phyloP scores from a whole-genome alignment of 345 rosid species.

The Cardiospermum halicacabum region DNA sequence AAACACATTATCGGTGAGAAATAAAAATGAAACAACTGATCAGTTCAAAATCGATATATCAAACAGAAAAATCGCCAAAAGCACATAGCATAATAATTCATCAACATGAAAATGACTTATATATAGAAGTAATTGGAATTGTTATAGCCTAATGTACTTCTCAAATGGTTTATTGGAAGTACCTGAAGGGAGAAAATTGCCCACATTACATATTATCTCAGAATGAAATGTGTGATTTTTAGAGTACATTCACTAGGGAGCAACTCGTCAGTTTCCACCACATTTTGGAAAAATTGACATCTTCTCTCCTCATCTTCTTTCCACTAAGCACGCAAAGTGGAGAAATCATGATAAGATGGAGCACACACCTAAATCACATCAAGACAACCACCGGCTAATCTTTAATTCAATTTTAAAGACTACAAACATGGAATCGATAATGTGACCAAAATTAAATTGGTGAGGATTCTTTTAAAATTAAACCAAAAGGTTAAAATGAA shows the following conservation, averaged over 20 bases:
- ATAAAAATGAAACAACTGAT: background rate
- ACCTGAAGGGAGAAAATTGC: constrained; percentile 99
- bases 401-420: background rate
- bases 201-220: constrained; percentile 97
- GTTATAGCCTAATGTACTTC: too few relatives aligned
- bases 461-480: too few relatives aligned
- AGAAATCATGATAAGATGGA: constrained; percentile 97
- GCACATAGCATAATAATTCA: too few relatives aligned
- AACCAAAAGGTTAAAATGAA: too few relatives aligned
- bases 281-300: constrained; percentile 51
- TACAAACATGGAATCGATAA: background rate
- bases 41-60: too few relatives aligned
- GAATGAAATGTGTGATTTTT: constrained; percentile 55
- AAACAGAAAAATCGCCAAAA: constrained; percentile 48
- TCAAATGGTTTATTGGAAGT: too few relatives aligned
- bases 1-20: background rate
- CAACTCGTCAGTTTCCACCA: constrained; percentile 61
- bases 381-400: background rate
- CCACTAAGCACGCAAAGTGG: constrained; percentile 98
- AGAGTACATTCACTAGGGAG: constrained; percentile 76
- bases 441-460: too few relatives aligned
- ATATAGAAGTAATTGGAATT: too few relatives aligned
- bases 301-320: constrained; percentile 98
- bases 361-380: constrained; percentile 71
- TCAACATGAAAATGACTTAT: too few relatives aligned